A percentile compares a stretch with the other conserved stretches of the same genome.
phyloP scores from a whole-genome alignment of 805 yeast genomes.

The Lachancea quebecensis region DNA sequence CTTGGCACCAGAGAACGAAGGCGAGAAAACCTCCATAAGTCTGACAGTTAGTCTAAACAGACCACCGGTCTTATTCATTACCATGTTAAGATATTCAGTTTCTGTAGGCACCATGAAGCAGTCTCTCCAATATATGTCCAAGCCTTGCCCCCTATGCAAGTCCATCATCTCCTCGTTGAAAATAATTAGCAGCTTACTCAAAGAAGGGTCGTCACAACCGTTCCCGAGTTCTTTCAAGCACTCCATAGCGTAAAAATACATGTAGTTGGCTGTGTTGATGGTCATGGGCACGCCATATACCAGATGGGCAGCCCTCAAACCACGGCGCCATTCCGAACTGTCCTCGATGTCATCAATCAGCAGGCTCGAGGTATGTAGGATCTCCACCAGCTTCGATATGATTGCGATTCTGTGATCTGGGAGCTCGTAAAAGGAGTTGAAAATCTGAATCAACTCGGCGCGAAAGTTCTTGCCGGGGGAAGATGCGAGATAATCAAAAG shows the following conservation, averaged over 20 bases:
- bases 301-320: constrained; percentile 70
- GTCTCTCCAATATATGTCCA: constrained; percentile 87
- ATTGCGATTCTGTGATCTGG: constrained; percentile 33
- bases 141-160: constrained; percentile 84
- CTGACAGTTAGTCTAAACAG: constrained; percentile 68
- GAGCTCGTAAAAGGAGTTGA: constrained; percentile 45
- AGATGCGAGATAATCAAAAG: constrained; percentile 43
- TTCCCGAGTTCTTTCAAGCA: constrained; percentile 33
- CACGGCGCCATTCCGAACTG: constrained; percentile 61
- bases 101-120: constrained; percentile 49
- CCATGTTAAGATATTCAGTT: constrained; percentile 69
- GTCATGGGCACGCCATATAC: constrained; percentile 74
- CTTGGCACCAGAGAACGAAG: constrained; percentile 2
- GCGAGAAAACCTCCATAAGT: constrained; percentile 42
- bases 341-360: constrained; percentile 89
- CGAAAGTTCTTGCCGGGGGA: constrained; percentile 56
- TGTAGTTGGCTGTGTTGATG: constrained; percentile 74
- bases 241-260: constrained; percentile 68
- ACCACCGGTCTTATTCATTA: constrained; percentile 84
- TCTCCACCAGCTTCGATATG: constrained; percentile 46
- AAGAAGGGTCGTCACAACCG: constrained; percentile 15
- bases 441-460: constrained; percentile 40
- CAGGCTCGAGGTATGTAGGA: constrained; percentile 59
- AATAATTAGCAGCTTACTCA: constrained; percentile 33
- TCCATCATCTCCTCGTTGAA: constrained; percentile 70